Evolutionary conservation across 345 rosid genomes (phyloP), one percentile per base, ranked within the genome.

Genomic region (Euclidium syriacum): DNA sequence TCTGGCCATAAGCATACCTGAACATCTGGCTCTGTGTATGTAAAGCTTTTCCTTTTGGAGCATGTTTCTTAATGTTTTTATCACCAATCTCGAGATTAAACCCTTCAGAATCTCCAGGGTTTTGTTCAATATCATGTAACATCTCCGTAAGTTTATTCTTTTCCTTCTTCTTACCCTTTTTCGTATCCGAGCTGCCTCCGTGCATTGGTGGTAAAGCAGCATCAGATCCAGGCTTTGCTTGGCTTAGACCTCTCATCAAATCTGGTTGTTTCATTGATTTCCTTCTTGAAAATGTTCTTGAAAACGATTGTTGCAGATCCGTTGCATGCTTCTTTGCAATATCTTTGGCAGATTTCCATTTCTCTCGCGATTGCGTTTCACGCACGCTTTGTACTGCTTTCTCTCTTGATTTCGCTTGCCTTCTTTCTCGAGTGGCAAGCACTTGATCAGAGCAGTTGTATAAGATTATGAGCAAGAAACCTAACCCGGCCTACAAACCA

Each of bases 391-490:
- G 89, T 34, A 86, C 96, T 32, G 97, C 99, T 53, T 83, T 87
- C 53, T 90, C 96, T 43, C 99, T 82, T 32, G 99, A 80, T 75
- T 85, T 60, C 40, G 96, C 97, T 39, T 80, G 84, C 65, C 88
- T 88, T 80, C 73, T 80, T 75, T 90, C 99, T 73, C 97, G 77
- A 10, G 97, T 90, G 3, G 92, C 75, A 40, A 94, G 85, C 40
- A 86, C 96, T 88, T 90, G 99, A 64, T 95, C 99, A 10, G 99
- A 90, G 77, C 91, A 95, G 77, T 91, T 90, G 60, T 90, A 88
- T 29, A 95, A 75, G 33, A 95, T 78, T 65, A 95, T 68, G n/a
- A 88, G 84, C 67, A 90, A 64, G 79, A 95, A 80, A 47, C 85
- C 65, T 48, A 90, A 20, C 65, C 85, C 99, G 16, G 81, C 96